A percentile compares a stretch with the other conserved stretches of the same genome.
Evolutionary conservation across 73 alveolate genomes (phyloP).

Genomic region (Loxodes magnus): DNA sequence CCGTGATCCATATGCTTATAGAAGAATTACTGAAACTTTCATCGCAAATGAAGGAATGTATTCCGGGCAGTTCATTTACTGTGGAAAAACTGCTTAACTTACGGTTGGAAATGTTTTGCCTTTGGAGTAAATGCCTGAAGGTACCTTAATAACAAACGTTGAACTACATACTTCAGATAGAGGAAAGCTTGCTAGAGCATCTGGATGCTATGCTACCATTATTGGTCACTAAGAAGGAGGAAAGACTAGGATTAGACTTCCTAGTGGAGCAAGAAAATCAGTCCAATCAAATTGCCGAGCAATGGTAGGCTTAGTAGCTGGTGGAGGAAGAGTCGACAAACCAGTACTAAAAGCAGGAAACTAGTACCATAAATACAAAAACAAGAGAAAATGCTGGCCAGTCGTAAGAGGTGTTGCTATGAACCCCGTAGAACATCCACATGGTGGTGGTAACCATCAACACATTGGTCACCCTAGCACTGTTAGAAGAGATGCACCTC

Average conservation of each 20-base stretch:
- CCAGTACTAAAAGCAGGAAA: slow-evolving; percentile 93
- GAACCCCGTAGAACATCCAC: slow-evolving; percentile 99
- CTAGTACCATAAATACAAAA: slow-evolving; percentile 77
- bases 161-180: slow-evolving; percentile 87
- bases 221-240: slow-evolving; percentile 85
- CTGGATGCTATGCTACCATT: slow-evolving; percentile 83
- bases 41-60: slow-evolving; percentile 90
- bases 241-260: slow-evolving; percentile 73
- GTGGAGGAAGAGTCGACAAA: slow-evolving; percentile 95
- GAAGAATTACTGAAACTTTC: slow-evolving; percentile 77
- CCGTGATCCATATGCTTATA: slow-evolving; percentile 87
- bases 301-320: slow-evolving; percentile 91
- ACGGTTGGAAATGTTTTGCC: slow-evolving; percentile 92
- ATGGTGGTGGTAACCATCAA: slow-evolving; percentile 97
- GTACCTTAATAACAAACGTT: slow-evolving; percentile 75
- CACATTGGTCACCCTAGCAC: slow-evolving; percentile 95
- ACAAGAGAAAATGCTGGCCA: slow-evolving; percentile 89
- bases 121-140: slow-evolving; percentile 87
- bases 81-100: slow-evolving; percentile 85
- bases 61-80: slow-evolving; percentile 88
- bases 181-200: slow-evolving; percentile 82
- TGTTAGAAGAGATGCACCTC: slow-evolving; percentile 77
- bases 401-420: slow-evolving; percentile 89
- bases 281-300: slow-evolving; percentile 78
- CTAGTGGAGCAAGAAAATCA: slow-evolving; percentile 86